Evolutionary conservation across 2,329 filamentous ascomycete species (phyloP).

Genomic region (Fusarium albosuccineum): DNA sequence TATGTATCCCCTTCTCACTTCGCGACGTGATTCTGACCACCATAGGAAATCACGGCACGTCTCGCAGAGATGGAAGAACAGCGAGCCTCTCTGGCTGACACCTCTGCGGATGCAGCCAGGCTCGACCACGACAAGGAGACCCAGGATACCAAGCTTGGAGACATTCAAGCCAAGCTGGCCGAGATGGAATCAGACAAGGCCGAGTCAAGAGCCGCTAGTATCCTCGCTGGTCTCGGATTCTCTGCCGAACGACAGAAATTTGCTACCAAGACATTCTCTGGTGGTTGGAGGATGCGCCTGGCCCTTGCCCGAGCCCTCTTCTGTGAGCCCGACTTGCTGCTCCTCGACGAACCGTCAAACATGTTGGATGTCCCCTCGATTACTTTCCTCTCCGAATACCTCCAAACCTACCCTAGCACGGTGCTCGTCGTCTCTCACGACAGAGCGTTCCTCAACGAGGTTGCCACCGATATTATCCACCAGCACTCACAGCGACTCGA

Average conservation of each 20-base stretch:
- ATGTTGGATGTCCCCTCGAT: conserved; percentile 99
- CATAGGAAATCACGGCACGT: conserved; percentile 79
- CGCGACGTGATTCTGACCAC: conserved; percentile 47
- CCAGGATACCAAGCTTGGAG: conserved; percentile 88
- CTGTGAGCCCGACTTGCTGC: conserved; percentile 94
- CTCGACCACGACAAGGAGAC: conserved; percentile 91
- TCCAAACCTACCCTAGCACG: conserved; percentile 93
- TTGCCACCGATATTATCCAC: conserved; percentile 99
- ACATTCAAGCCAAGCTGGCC: conserved; percentile 90
- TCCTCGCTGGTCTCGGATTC: conserved; percentile 96
- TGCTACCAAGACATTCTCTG: conserved; percentile 97
- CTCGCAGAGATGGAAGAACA: conserved; percentile 83
- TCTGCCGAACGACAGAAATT: conserved; percentile 91
- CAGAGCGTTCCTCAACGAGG: conserved; percentile 97
- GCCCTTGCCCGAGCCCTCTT: conserved; percentile 95
- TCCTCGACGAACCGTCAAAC: conserved; percentile 99
- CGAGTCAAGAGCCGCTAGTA: conserved; percentile 93
- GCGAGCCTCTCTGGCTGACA: conserved; percentile 86
- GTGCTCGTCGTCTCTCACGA: conserved; percentile 98
- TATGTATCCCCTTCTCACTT: conserved; percentile 56
- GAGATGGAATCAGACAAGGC: conserved; percentile 99
- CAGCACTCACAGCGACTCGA: conserved; percentile 97
- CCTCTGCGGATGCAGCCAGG: conserved; percentile 86
- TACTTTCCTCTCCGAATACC: conserved; percentile 95
- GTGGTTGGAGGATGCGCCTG: conserved; percentile 99